Evolutionary conservation across 2,329 filamentous ascomycete genomes (phyloP).

Genomic region (Aschersonia sp.): DNA sequence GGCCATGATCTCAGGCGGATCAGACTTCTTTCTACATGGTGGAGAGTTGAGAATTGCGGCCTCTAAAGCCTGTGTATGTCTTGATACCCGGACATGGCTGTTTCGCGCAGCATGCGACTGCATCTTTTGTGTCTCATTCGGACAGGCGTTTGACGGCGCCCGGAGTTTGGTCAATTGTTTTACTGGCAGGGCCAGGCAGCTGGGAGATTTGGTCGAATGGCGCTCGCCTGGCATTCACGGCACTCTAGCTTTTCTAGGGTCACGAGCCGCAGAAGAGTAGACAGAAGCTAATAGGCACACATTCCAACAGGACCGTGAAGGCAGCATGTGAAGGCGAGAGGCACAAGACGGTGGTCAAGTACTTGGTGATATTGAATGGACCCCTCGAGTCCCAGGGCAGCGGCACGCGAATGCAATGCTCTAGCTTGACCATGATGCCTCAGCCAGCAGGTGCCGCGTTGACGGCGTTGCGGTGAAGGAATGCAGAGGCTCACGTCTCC

Average conservation of each 20-base stretch:
- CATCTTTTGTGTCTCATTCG: not conserved
- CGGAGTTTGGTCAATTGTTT: too few species aligned
- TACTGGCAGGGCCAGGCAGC: too few species aligned
- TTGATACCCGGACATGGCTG: conserved; percentile 4
- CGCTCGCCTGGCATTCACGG: too few species aligned
- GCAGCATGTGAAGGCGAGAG: not conserved
- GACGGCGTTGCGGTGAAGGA: not conserved
- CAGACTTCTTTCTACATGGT: not conserved
- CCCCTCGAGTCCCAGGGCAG: not conserved
- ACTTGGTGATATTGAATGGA: not conserved
- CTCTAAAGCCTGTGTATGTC: not conserved
- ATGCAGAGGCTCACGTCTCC: not conserved
- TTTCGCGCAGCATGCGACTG: not conserved
- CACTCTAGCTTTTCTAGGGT: too few species aligned
- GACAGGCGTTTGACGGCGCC: too few species aligned
- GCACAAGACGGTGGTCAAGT: not conserved
- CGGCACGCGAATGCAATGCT: not conserved
- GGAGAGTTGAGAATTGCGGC: not conserved
- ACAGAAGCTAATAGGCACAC: not conserved
- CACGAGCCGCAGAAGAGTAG: not conserved
- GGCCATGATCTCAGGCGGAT: not conserved
- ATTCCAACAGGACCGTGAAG: not conserved
- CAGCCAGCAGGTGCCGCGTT: not conserved
- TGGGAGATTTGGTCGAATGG: too few species aligned
- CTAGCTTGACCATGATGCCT: not conserved